phyloP scores from a whole-genome alignment of 2,329 filamentous ascomycete species.

The Sclerotinia minor region DNA sequence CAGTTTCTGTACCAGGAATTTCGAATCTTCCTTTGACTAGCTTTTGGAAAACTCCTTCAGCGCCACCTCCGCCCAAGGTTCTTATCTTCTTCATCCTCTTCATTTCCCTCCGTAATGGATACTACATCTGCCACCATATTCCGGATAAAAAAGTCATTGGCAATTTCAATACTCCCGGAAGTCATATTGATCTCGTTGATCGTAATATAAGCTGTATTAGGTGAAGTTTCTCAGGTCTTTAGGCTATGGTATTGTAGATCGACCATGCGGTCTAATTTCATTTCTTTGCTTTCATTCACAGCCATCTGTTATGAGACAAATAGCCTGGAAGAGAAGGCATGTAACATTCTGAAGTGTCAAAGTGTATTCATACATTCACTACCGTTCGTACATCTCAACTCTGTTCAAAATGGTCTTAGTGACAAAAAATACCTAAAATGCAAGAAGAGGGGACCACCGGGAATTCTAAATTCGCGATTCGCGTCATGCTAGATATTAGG shows the following conservation, averaged over 20 bases:
- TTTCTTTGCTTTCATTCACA: background rate
- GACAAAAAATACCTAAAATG: background rate
- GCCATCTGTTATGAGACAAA: background rate
- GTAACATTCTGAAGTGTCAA: background rate
- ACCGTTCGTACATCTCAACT: background rate
- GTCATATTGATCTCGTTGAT: conserved; percentile 3
- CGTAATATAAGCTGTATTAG: conserved; percentile 8
- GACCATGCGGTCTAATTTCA: too few relatives aligned
- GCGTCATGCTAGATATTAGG: conserved; percentile 23
- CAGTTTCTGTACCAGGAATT: conserved; percentile 21
- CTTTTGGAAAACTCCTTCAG: conserved; percentile 36
- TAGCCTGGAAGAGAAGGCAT: conserved; percentile 1
- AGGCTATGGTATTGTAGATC: background rate
- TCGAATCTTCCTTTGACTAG: conserved; percentile 37
- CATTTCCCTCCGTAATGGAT: conserved; percentile 25
- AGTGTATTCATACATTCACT: background rate
- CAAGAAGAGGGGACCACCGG: background rate
- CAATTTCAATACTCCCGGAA: background rate
- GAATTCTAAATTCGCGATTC: conserved; percentile 23
- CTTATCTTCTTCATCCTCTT: conserved; percentile 27
- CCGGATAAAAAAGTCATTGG: conserved; percentile 20
- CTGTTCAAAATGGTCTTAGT: conserved; percentile 11
- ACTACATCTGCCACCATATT: conserved; percentile 26
- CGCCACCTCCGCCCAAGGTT: conserved; percentile 35
- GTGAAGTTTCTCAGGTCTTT: conserved; percentile 5